phyloP scores from a whole-genome alignment of 345 rosid species.

The Melastoma malabathricum region DNA sequence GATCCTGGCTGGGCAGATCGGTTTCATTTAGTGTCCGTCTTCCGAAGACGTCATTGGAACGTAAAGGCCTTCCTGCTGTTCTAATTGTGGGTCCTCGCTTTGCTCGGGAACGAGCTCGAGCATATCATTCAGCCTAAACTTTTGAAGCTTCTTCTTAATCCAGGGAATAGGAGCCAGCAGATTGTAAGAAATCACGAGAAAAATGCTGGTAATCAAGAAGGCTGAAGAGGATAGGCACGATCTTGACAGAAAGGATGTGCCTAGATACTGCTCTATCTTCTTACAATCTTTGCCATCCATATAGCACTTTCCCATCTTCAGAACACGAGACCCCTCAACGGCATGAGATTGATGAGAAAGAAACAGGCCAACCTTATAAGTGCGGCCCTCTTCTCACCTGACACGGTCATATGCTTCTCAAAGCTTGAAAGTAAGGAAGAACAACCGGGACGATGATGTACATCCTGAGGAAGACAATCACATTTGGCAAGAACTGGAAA shows the following conservation, averaged over 20 bases:
- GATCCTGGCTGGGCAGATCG: slow-evolving; percentile 55
- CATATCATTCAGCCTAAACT: slow-evolving; percentile 88
- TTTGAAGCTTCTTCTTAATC: slow-evolving; percentile 84
- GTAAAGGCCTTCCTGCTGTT: slow-evolving; percentile 63
- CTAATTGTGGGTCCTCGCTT: slow-evolving; percentile 66
- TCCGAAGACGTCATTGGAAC: slow-evolving; percentile 47
- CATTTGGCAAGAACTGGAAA: slow-evolving; percentile 89
- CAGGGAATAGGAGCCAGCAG: slow-evolving; percentile 90
- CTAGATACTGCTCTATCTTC: slow-evolving; percentile 91
- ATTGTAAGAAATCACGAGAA: slow-evolving; percentile 87
- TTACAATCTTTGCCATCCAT: slow-evolving; percentile 97
- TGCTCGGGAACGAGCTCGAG: slow-evolving; percentile 91
- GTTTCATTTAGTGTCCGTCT: slow-evolving; percentile 37
- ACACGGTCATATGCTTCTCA: slow-evolving; percentile 77
- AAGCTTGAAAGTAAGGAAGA: slow-evolving; percentile 91
- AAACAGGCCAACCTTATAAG: slow-evolving; percentile 97
- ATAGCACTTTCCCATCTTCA: slow-evolving; percentile 86
- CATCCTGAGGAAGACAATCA: slow-evolving; percentile 87
- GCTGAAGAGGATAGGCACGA: slow-evolving; percentile 93
- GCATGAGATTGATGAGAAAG: slow-evolving; percentile 89
- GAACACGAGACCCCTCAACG: slow-evolving; percentile 70
- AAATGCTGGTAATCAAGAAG: slow-evolving; percentile 83
- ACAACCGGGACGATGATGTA: slow-evolving; percentile 81
- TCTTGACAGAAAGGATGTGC: slow-evolving; percentile 77
- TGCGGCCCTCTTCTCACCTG: slow-evolving; percentile 89